Conservation (phyloP, 345 rosid genomes). For the Cardamine resedifolia region DNA sequence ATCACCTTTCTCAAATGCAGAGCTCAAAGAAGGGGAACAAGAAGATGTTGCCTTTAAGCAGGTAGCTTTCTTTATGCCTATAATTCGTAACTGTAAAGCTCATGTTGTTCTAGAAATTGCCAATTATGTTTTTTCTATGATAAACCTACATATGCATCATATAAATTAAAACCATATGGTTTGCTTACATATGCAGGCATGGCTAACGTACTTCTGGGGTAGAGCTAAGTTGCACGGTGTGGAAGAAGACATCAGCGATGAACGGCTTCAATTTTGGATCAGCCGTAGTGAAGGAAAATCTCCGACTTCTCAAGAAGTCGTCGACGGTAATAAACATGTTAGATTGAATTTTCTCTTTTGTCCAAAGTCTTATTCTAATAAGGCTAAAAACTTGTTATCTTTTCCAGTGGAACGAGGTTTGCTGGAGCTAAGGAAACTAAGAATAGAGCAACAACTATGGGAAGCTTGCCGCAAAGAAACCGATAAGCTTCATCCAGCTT, state of each 20-base stretch:
- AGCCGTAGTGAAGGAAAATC: conserved; percentile 50
- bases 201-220: conserved; percentile 86
- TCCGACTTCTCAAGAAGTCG: conserved; percentile 65
- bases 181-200: conserved; percentile 50
- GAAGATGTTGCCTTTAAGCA: conserved; percentile 92
- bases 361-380: neutral
- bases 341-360: neutral
- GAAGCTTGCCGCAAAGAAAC: conserved; percentile 81
- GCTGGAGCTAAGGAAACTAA: conserved; percentile 76
- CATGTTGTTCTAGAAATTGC: too few relatives aligned
- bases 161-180: neutral
- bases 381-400: neutral
- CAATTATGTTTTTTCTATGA: too few relatives aligned
- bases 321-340: conserved; percentile 56
- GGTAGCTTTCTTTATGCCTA: conserved; percentile 42
- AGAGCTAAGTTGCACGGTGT: conserved; percentile 69
- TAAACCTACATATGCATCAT: too few relatives aligned
- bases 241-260: conserved; percentile 86
- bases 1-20: conserved; percentile 45
- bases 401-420: conserved; percentile 77
- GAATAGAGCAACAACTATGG: conserved; percentile 86
- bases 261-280: conserved; percentile 72
- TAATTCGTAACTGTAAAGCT: too few relatives aligned
- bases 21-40: conserved; percentile 64
- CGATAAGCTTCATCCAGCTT: conserved; percentile 37